These are phyloP conservation scores for Scalesia atractyloides DNA, from an alignment of 129 eudicot genomes.

Conservation along the genomic window DNA sequence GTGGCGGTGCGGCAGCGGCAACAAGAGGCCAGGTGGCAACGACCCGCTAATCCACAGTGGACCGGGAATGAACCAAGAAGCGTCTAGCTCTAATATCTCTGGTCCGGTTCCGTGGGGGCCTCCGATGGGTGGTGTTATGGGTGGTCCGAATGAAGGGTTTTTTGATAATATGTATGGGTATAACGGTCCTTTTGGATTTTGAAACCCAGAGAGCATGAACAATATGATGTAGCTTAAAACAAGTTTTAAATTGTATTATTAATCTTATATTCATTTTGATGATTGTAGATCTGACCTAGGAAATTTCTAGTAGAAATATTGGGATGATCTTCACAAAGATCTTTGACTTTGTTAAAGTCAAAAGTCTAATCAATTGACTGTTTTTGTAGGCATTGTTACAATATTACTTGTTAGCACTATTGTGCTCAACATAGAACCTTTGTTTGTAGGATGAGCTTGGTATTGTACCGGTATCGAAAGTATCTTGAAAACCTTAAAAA, in stretches of 20 bases:
- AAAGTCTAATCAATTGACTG: no score
- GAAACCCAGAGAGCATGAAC: constrained; percentile 81
- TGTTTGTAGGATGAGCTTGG: no score
- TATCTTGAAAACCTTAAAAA: no score
- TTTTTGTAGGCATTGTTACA: no score
- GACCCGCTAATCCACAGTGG: constrained; percentile 58
- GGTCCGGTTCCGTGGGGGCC: constrained; percentile 78
- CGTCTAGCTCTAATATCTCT: constrained; percentile 55
- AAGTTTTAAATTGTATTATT: constrained; percentile 9
- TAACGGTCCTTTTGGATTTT: constrained; percentile 65
- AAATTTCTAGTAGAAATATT: no score
- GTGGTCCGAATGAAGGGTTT: constrained; percentile 55
- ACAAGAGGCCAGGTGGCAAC: constrained; percentile 58
- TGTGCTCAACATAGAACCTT: no score
- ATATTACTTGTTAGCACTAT: no score
- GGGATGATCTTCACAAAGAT: no score
- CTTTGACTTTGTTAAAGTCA: no score
- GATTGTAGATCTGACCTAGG: no score
- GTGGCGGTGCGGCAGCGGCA: constrained; percentile 43
- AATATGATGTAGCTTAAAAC: constrained; percentile 49
- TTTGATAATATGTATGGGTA: constrained; percentile 78
- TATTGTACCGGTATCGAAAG: no score
- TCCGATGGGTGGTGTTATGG: constrained; percentile 48
- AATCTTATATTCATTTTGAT: not conserved
- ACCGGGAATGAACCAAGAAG: constrained; percentile 67